A percentile compares a stretch with the other conserved stretches of the same genome.
These are phyloP conservation scores for Psilocybe subaeruginosa DNA, from an alignment of 768 basidiomycete genomes.

Conservation along the genomic window DNA sequence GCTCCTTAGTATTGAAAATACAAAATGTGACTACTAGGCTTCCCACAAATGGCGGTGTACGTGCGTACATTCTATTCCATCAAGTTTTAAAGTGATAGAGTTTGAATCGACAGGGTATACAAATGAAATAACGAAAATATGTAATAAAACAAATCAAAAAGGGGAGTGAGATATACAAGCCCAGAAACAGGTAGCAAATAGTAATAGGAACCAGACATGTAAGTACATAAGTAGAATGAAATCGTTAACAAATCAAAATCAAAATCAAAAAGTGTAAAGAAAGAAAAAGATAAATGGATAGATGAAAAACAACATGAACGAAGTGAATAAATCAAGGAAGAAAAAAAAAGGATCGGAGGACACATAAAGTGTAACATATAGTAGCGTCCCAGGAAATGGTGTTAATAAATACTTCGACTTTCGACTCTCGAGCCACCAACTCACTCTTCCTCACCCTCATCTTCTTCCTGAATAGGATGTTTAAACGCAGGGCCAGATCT, in stretches of 20 bases:
- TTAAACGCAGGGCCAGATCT: slow-evolving; percentile 73
- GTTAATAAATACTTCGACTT: slow-evolving; percentile 1
- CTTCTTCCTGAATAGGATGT: slow-evolving; percentile 82
- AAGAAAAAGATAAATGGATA: neutral
- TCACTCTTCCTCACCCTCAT: slow-evolving; percentile 80
- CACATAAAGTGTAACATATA: too few relatives aligned
- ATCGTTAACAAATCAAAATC: neutral
- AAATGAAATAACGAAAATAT: too few relatives aligned
- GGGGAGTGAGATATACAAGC: slow-evolving; percentile 12
- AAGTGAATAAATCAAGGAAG: slow-evolving; percentile 14
- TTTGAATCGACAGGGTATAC: too few relatives aligned
- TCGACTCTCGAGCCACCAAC: slow-evolving; percentile 6
- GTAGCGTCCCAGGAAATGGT: neutral
- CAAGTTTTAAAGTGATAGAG: too few relatives aligned
- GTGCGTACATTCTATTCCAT: too few relatives aligned
- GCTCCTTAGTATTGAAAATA: too few relatives aligned
- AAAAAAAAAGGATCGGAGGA: neutral
- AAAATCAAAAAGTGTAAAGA: slow-evolving; percentile 2
- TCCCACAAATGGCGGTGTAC: too few relatives aligned
- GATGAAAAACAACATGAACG: slow-evolving; percentile 8
- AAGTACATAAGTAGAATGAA: too few relatives aligned
- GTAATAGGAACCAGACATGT: neutral
- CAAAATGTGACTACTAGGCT: too few relatives aligned
- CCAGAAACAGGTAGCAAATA: neutral
- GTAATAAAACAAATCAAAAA: neutral